phyloP scores from a whole-genome alignment of 2,329 filamentous ascomycete species.

The Botrytis pseudocinerea region DNA sequence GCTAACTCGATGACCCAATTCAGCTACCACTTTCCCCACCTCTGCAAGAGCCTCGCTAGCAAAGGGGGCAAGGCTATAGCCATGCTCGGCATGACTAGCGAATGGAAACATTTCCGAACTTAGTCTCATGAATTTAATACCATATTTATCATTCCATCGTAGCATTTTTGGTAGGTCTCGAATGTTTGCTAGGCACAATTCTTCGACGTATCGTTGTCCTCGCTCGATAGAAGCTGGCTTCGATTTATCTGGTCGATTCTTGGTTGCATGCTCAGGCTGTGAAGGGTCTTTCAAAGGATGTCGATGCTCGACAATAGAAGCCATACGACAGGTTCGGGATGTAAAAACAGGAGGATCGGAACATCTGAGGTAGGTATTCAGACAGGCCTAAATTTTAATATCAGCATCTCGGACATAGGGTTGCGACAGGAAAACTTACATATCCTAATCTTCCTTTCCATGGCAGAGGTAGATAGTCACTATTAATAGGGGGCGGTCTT shows the following conservation, averaged over 20 bases:
- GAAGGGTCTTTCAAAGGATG: constrained; percentile 75
- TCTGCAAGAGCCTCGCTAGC: constrained; percentile 75
- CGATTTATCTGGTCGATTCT: constrained; percentile 79
- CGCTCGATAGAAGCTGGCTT: constrained; percentile 65
- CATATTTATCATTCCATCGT: constrained; percentile 87
- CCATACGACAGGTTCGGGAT: constrained; percentile 86
- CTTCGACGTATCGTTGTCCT: constrained; percentile 73
- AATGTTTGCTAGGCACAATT: constrained; percentile 77
- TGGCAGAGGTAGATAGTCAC: constrained; percentile 77
- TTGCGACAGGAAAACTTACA: constrained; percentile 52
- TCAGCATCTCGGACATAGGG: constrained; percentile 12
- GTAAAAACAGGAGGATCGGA: constrained; percentile 84
- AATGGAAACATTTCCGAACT: constrained; percentile 98
- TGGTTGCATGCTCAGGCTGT: constrained; percentile 76
- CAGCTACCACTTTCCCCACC: constrained; percentile 72
- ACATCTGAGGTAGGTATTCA: constrained; percentile 86
- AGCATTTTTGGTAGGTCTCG: constrained; percentile 83
- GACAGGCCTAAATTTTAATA: constrained; percentile 63
- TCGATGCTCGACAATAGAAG: constrained; percentile 85
- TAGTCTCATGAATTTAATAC: constrained; percentile 88
- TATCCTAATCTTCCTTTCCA: constrained; percentile 91
- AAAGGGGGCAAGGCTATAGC: constrained; percentile 82
- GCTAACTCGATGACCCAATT: constrained; percentile 81
- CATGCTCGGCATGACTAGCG: constrained; percentile 82
- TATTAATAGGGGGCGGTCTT: constrained; percentile 73